phyloP scores from a whole-genome alignment of 495 filamentous ascomycete species.

The Tetracladium marchalianum region DNA sequence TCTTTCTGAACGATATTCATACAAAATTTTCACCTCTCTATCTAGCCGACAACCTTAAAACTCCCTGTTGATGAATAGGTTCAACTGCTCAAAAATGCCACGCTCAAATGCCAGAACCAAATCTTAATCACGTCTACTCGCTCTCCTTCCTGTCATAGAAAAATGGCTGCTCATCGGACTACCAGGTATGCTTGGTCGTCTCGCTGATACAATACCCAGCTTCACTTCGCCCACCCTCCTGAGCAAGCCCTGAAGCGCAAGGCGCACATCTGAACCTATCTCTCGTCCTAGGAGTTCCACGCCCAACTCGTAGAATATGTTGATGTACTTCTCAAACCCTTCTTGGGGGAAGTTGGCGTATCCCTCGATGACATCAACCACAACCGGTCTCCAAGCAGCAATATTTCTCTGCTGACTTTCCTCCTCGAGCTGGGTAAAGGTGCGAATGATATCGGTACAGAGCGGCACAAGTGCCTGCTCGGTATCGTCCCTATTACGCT shows the following conservation, averaged over 20 bases:
- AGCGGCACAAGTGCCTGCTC: constrained; percentile 89
- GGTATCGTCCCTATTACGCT: constrained; percentile 64
- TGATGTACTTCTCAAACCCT: constrained; percentile 70
- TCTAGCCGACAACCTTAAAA: no score
- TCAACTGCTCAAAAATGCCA: constrained; percentile 1
- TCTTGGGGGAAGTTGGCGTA: constrained; percentile 80
- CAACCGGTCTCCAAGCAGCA: constrained; percentile 90
- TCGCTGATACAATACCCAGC: constrained; percentile 43
- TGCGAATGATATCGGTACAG: constrained; percentile 82
- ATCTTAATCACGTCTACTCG: constrained; percentile 5
- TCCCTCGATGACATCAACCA: constrained; percentile 94
- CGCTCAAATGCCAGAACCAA: constrained; percentile 10
- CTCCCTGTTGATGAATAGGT: no score
- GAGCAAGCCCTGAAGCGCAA: constrained; percentile 65
- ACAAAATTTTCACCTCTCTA: no score
- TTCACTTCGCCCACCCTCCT: constrained; percentile 74
- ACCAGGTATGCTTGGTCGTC: constrained; percentile 19
- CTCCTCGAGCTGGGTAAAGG: constrained; percentile 76
- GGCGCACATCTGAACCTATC: constrained; percentile 63
- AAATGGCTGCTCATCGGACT: constrained; percentile 31
- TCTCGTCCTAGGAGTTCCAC: constrained; percentile 81
- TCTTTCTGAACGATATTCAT: no score
- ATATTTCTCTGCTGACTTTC: constrained; percentile 95
- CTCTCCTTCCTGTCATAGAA: constrained; percentile 14
- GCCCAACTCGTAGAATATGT: constrained; percentile 74